phyloP scores from a whole-genome alignment of 495 filamentous ascomycete species.

The Aspergillus biplanus region DNA sequence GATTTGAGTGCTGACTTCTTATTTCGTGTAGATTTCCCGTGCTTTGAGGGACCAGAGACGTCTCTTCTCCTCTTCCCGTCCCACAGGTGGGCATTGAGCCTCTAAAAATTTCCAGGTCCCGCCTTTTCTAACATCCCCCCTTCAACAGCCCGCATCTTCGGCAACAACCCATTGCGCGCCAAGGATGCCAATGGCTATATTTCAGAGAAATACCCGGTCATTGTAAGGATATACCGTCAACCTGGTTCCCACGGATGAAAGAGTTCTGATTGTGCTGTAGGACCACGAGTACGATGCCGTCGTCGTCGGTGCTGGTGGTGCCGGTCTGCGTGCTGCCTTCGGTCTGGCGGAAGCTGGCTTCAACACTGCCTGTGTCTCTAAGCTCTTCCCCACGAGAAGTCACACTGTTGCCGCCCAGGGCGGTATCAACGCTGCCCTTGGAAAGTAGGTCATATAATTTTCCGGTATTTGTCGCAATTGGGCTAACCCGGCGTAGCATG shows the following conservation, averaged over 20 bases:
- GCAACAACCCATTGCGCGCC: conserved; percentile 80
- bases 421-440: conserved; percentile 72
- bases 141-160: conserved; percentile 72
- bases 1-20: conserved; percentile 29
- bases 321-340: conserved; percentile 93
- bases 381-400: conserved; percentile 93
- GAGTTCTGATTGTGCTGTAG: conserved; percentile 45
- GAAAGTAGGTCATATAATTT: conserved; percentile 61
- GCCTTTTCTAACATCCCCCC: conserved; percentile 32
- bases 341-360: conserved; percentile 96
- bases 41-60: conserved; percentile 60
- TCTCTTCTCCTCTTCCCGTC: conserved; percentile 82
- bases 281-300: conserved; percentile 85
- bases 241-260: conserved; percentile 2
- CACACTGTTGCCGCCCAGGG: conserved; percentile 96
- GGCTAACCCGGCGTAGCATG: conserved; percentile 56
- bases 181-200: conserved; percentile 87
- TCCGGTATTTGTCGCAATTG: not conserved
- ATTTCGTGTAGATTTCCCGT: conserved; percentile 46
- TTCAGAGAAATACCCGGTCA: conserved; percentile 84
- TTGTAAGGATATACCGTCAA: conserved; percentile 62
- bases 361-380: conserved; percentile 97
- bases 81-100: conserved; percentile 64
- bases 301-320: conserved; percentile 92
- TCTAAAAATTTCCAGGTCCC: conserved; percentile 18